A percentile compares a stretch with the other conserved stretches of the same genome.
phyloP scores from a whole-genome alignment of 257 asterid genomes.

The Osmanthus fragrans region DNA sequence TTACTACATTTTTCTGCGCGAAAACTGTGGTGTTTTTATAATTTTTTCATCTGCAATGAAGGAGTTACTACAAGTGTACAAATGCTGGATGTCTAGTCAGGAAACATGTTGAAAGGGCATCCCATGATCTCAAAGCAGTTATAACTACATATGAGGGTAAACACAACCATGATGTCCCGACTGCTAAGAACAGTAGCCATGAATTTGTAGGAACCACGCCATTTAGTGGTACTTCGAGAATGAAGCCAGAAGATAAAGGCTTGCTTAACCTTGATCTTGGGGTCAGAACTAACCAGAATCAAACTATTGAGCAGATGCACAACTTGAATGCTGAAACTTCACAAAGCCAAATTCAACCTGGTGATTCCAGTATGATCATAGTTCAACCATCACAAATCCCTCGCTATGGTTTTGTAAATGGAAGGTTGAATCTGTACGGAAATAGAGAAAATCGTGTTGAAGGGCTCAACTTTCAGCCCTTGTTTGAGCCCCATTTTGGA shows the following conservation, averaged over 20 bases:
- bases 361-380: conserved; percentile 40
- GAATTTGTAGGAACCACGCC: conserved; percentile 50
- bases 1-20: neutral
- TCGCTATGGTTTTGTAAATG: conserved; percentile 40
- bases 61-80: conserved; percentile 99
- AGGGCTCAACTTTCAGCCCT: conserved; percentile 31
- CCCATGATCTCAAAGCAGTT: conserved; percentile 94
- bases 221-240: conserved; percentile 39
- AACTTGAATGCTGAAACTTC: conserved; percentile 33
- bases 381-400: conserved; percentile 46
- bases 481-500: too few species aligned
- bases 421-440: conserved; percentile 28
- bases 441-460: conserved; percentile 27
- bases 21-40: neutral
- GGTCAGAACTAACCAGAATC: conserved; percentile 61
- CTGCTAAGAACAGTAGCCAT: conserved; percentile 67
- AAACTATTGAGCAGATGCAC: conserved; percentile 38
- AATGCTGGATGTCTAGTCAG: conserved; percentile 88
- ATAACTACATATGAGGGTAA: conserved; percentile 96
- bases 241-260: conserved; percentile 53
- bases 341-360: conserved; percentile 29
- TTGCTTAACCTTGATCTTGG: conserved; percentile 84
- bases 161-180: conserved; percentile 91
- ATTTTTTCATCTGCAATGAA: conserved; percentile 33
- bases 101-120: conserved; percentile 97